Evolutionary conservation across 495 filamentous ascomycete species (phyloP).

Genomic region (Penicillium chermesinum): DNA sequence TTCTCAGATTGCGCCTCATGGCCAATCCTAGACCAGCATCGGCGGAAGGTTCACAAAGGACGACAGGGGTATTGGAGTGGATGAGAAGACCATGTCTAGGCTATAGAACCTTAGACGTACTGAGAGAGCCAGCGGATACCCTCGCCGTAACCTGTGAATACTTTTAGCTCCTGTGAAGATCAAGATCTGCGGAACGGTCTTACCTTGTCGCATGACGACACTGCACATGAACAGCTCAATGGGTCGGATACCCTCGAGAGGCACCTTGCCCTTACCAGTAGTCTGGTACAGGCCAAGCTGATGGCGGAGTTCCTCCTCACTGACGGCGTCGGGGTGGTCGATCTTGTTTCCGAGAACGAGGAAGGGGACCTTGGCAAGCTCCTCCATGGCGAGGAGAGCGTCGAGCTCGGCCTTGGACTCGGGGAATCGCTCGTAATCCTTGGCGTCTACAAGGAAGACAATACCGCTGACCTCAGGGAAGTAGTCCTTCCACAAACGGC

Average conservation of each 20-base stretch:
- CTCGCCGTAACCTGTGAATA: conserved; percentile 45
- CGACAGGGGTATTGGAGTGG: neutral
- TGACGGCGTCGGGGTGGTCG: conserved; percentile 91
- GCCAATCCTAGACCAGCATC: neutral
- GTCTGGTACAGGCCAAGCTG: conserved; percentile 92
- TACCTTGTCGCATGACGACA: conserved; percentile 94
- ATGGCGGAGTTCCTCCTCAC: conserved; percentile 88
- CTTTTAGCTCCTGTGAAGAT: conserved; percentile 1
- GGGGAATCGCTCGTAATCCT: conserved; percentile 86
- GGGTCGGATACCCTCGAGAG: conserved; percentile 86
- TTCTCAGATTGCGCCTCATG: neutral
- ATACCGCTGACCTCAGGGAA: conserved; percentile 98
- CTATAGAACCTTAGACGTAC: conserved; percentile 37
- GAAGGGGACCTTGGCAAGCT: conserved; percentile 88
- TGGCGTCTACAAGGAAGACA: conserved; percentile 96
- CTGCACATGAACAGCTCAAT: conserved; percentile 99
- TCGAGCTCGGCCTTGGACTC: conserved; percentile 97
- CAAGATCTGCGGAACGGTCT: conserved; percentile 19
- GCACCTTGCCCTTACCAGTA: conserved; percentile 96
- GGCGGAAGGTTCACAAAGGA: neutral
- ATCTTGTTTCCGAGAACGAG: conserved; percentile 98
- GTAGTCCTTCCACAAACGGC: conserved; percentile 96
- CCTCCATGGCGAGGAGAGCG: conserved; percentile 89
- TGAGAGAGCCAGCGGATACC: conserved; percentile 53
- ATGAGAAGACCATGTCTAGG: neutral